A percentile compares a stretch with the other conserved stretches of the same genome.
Evolutionary conservation across 768 basidiomycete genomes (phyloP).

Genomic region (Leccinum fibrillosum): DNA sequence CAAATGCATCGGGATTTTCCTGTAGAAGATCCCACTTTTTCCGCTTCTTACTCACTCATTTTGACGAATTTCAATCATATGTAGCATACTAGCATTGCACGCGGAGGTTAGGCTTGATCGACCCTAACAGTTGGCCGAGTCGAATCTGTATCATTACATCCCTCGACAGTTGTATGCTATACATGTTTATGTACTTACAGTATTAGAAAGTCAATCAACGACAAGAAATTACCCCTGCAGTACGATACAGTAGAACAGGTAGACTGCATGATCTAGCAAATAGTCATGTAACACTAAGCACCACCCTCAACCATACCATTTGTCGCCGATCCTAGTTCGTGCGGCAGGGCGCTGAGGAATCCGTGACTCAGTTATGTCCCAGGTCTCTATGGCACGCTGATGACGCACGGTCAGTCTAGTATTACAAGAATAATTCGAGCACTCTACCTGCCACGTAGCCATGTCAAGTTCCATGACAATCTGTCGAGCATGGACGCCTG

Average conservation of each 20-base stretch:
- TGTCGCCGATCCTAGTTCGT: slow-evolving; percentile 51
- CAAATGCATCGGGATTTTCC: neutral
- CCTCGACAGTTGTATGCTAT: neutral
- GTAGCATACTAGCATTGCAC: neutral
- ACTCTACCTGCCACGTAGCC: slow-evolving; percentile 76
- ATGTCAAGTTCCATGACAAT: slow-evolving; percentile 91
- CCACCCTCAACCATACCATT: slow-evolving; percentile 63
- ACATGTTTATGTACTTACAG: neutral
- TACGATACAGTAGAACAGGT: slow-evolving; percentile 16
- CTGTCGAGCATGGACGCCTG: slow-evolving; percentile 72
- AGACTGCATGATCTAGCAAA: slow-evolving; percentile 1
- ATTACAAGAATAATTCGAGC: slow-evolving; percentile 13
- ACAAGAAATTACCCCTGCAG: slow-evolving; percentile 11
- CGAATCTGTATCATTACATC: neutral
- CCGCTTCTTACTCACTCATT: neutral
- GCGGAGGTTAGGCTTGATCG: neutral
- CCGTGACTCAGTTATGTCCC: slow-evolving; percentile 69
- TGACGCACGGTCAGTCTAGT: neutral
- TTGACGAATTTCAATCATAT: neutral
- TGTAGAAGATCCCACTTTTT: neutral
- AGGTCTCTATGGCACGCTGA: slow-evolving; percentile 85
- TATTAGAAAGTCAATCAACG: neutral
- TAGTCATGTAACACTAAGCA: neutral
- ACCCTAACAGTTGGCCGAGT: neutral
- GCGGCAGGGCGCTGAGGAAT: slow-evolving; percentile 75